Conservation (phyloP, 352 stramenopile genomes). For the Discostella stelligera region DNA sequence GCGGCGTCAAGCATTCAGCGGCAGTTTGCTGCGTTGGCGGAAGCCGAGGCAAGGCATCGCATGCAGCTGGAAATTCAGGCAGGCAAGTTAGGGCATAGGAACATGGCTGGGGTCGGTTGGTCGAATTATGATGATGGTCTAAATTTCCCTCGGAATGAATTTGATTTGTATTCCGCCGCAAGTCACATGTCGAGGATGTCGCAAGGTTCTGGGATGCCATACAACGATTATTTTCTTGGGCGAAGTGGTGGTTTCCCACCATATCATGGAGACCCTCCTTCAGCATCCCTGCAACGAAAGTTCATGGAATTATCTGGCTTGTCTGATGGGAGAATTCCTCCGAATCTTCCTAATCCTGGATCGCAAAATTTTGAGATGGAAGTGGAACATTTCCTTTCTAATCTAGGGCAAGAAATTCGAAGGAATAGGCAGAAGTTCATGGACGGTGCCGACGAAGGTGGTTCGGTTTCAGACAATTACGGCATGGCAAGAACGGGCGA, state of each 20-base stretch:
- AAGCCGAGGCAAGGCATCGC: slow-evolving; percentile 32
- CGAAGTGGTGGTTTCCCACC: neutral
- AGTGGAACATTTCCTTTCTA: slow-evolving; percentile 40
- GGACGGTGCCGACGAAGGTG: neutral
- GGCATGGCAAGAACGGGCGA: neutral
- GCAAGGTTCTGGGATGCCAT: neutral
- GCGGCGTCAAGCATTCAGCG: slow-evolving; percentile 15
- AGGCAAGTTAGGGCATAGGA: neutral
- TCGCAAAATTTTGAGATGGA: slow-evolving; percentile 38
- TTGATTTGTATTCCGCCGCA: neutral
- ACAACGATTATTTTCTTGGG: neutral
- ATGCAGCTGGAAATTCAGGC: slow-evolving; percentile 36
- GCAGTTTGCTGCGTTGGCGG: slow-evolving; percentile 27
- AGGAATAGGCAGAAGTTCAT: slow-evolving; percentile 1
- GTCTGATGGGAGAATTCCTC: neutral
- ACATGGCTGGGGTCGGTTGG: neutral
- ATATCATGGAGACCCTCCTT: neutral
- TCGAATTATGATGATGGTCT: neutral
- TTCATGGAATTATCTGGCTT: slow-evolving; percentile 21
- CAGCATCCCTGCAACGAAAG: slow-evolving; percentile 16
- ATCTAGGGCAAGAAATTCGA: slow-evolving; percentile 30
- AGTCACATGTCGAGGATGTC: neutral
- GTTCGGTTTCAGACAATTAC: neutral
- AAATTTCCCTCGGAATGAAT: neutral
- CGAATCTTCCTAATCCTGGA: neutral